Percentiles rank a stretch among this genome's conserved stretches.
Conservation (phyloP, 2,329 filamentous ascomycete species). For the Hypoxylon sp. region DNA sequence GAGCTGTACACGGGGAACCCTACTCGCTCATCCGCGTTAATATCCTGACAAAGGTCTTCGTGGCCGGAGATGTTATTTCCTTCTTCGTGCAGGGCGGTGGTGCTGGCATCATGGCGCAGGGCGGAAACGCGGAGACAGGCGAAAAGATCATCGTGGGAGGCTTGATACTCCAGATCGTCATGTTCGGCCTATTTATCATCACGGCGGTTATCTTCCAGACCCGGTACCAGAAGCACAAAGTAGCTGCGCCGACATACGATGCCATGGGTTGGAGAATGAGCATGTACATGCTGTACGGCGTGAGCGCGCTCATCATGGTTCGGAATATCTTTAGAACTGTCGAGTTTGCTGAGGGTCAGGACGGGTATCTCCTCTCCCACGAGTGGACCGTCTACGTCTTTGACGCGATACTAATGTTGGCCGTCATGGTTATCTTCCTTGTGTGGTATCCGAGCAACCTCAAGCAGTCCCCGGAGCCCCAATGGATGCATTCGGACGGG, state of each 20-base stretch:
- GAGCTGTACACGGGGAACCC: constrained; percentile 56
- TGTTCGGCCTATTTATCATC: constrained; percentile 70
- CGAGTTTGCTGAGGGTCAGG: constrained; percentile 60
- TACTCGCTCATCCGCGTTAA: constrained; percentile 54
- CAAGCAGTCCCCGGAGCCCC: constrained; percentile 4
- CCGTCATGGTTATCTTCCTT: constrained; percentile 53
- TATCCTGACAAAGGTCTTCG: constrained; percentile 69
- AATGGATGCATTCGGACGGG: constrained; percentile 12
- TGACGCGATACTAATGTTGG: constrained; percentile 60
- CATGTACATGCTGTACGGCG: constrained; percentile 59
- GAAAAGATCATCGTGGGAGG: constrained; percentile 70
- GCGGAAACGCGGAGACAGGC: constrained; percentile 55
- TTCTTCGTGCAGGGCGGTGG: constrained; percentile 67
- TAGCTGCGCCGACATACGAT: constrained; percentile 1
- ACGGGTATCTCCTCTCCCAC: constrained; percentile 59
- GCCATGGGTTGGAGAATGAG: constrained; percentile 54
- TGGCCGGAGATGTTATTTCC: constrained; percentile 67
- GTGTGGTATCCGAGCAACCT: constrained; percentile 26
- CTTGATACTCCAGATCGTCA: constrained; percentile 69
- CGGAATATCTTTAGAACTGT: constrained; percentile 61
- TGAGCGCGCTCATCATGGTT: constrained; percentile 61
- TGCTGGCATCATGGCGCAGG: constrained; percentile 55
- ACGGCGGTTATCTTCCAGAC: constrained; percentile 65
- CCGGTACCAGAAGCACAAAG: constrained; percentile 28
- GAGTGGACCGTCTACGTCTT: constrained; percentile 62